Evolutionary conservation across 148 eudicot species (phyloP).

Genomic region (Limonium bicolor): DNA sequence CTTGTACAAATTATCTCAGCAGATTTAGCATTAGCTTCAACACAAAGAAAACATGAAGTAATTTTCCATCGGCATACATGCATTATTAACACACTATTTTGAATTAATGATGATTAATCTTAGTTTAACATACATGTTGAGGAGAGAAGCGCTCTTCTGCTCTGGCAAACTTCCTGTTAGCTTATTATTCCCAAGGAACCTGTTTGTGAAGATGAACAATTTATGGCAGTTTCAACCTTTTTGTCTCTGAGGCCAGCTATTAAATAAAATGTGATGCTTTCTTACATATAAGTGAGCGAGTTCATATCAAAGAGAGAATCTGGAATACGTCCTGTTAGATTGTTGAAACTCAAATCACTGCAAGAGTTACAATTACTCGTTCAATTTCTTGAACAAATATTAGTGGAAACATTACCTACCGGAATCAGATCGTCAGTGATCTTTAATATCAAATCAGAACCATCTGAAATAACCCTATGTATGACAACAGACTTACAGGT

Average conservation of each 20-base stretch:
- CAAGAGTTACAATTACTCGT: too few relatives aligned
- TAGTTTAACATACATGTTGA: constrained; percentile 60
- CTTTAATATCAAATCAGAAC: too few relatives aligned
- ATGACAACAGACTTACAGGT: constrained; percentile 43
- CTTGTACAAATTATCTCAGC: too few relatives aligned
- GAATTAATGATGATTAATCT: too few relatives aligned
- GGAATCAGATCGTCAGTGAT: too few relatives aligned
- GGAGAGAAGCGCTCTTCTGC: constrained; percentile 35
- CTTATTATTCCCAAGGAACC: constrained; percentile 80
- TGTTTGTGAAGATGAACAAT: constrained; percentile 13
- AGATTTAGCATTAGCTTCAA: too few relatives aligned
- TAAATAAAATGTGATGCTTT: constrained; percentile 2
- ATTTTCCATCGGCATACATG: too few relatives aligned
- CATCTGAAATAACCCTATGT: too few relatives aligned
- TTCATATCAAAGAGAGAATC: constrained; percentile 36
- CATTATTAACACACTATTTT: too few relatives aligned
- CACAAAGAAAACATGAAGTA: too few relatives aligned
- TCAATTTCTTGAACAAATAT: too few relatives aligned
- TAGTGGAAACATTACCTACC: too few relatives aligned
- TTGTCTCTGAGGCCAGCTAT: background rate
- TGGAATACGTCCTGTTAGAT: constrained; percentile 55
- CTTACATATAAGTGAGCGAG: constrained; percentile 55
- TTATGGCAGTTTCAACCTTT: background rate
- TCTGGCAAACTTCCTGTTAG: constrained; percentile 51
- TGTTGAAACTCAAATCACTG: constrained; percentile 97